These are phyloP conservation scores for Penicillium subrubescens DNA, from an alignment of 495 filamentous ascomycete genomes.

Conservation along the genomic window DNA sequence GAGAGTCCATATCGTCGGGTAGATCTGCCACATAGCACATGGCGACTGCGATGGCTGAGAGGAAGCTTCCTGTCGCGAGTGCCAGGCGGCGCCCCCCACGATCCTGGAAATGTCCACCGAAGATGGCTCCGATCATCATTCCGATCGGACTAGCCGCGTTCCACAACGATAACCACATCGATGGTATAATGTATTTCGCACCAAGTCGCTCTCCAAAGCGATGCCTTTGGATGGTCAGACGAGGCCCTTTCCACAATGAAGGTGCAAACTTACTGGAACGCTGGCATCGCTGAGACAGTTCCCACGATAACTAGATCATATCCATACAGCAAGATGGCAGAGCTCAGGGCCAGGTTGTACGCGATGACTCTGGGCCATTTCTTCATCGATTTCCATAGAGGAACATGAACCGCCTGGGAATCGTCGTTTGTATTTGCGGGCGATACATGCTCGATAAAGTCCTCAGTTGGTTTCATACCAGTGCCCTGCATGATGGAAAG, in stretches of 20 bases:
- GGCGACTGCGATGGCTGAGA: constrained; percentile 43
- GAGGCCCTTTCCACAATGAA: background rate
- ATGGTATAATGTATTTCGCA: constrained; percentile 45
- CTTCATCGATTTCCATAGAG: constrained; percentile 24
- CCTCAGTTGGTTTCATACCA: background rate
- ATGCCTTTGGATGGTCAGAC: constrained; percentile 18
- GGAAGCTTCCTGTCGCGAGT: constrained; percentile 35
- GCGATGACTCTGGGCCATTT: constrained; percentile 26
- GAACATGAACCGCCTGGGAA: constrained; percentile 7
- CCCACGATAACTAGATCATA: constrained; percentile 54
- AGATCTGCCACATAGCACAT: constrained; percentile 37
- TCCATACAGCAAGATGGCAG: constrained; percentile 47
- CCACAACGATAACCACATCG: constrained; percentile 51
- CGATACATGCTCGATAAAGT: constrained; percentile 8
- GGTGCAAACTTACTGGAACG: constrained; percentile 35
- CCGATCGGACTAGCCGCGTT: constrained; percentile 42
- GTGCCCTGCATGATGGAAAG: constrained; percentile 1
- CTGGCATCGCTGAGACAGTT: constrained; percentile 47
- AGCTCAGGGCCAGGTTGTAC: constrained; percentile 35
- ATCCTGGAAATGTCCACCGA: constrained; percentile 45
- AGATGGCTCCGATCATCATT: constrained; percentile 43
- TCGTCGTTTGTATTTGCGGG: background rate
- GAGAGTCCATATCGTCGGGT: constrained; percentile 26
- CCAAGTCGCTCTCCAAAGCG: constrained; percentile 37
- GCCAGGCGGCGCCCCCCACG: constrained; percentile 40